Percentiles rank a stretch among this genome's conserved stretches.
Evolutionary conservation across 2,329 filamentous ascomycete species (phyloP).

Genomic region (Clonostachys rosea): DNA sequence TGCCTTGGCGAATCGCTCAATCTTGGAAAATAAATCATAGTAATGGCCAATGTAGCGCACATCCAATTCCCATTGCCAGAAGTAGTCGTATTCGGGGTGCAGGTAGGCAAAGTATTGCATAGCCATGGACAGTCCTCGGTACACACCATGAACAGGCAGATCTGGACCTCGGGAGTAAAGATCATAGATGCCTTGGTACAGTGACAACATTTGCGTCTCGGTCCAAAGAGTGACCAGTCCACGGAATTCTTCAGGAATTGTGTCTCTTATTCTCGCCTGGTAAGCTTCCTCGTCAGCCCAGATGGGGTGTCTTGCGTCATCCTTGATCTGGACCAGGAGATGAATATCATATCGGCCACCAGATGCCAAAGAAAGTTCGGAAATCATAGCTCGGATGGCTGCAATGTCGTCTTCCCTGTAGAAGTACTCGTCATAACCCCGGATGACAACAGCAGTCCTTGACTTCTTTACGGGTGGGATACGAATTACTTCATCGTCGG

Average conservation of each 20-base stretch:
- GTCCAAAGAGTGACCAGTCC: slow-evolving; percentile 91
- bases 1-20: slow-evolving; percentile 63
- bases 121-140: slow-evolving; percentile 89
- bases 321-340: slow-evolving; percentile 78
- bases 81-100: slow-evolving; percentile 85
- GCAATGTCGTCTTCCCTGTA: slow-evolving; percentile 79
- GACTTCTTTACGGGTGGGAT: slow-evolving; percentile 13
- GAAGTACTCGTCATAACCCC: slow-evolving; percentile 75
- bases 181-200: slow-evolving; percentile 85
- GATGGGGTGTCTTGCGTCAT: slow-evolving; percentile 68
- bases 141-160: slow-evolving; percentile 84
- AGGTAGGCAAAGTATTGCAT: slow-evolving; percentile 88
- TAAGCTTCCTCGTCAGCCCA: slow-evolving; percentile 73
- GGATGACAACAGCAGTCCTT: slow-evolving; percentile 71
- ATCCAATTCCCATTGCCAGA: slow-evolving; percentile 97
- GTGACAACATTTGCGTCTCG: slow-evolving; percentile 83
- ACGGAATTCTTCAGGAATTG: slow-evolving; percentile 78
- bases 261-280: slow-evolving; percentile 60
- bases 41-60: slow-evolving; percentile 86
- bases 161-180: slow-evolving; percentile 61
- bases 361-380: slow-evolving; percentile 74
- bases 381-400: slow-evolving; percentile 78
- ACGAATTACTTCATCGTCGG: not conserved
- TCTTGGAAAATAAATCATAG: slow-evolving; percentile 67
- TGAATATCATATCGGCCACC: slow-evolving; percentile 86